A percentile compares a stretch with the other conserved stretches of the same genome.
Conservation (phyloP, 2,329 filamentous ascomycete genomes). For the Mollisia scopiformis region DNA sequence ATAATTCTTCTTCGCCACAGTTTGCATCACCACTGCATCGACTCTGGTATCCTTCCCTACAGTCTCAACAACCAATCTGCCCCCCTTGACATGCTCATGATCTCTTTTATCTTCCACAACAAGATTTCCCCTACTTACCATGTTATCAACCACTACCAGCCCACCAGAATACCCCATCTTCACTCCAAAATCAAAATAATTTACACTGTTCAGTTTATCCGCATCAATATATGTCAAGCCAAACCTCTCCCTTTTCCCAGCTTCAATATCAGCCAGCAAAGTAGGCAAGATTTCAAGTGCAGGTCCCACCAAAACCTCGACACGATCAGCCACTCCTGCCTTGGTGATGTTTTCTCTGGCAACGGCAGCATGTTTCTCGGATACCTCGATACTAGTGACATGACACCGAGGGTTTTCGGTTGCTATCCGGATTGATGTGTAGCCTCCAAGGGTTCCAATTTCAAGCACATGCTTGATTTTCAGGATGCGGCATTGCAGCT, state of each 20-base stretch:
- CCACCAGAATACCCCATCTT: conserved; percentile 51
- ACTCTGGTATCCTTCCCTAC: conserved; percentile 8
- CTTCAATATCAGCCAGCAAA: not conserved
- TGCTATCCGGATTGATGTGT: conserved; percentile 22
- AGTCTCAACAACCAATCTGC: conserved; percentile 1
- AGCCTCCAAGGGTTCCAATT: conserved; percentile 28
- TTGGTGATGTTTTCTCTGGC: conserved; percentile 43
- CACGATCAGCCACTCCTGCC: conserved; percentile 44
- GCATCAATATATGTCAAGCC: conserved; percentile 57
- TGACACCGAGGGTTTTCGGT: conserved; percentile 21
- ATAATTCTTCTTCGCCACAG: not conserved
- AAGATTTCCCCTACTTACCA: conserved; percentile 50
- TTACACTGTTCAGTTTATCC: conserved; percentile 51
- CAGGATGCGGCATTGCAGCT: conserved; percentile 16
- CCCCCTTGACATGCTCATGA: conserved; percentile 29
- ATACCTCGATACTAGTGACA: conserved; percentile 46
- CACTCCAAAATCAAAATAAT: conserved; percentile 42
- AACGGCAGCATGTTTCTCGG: conserved; percentile 43
- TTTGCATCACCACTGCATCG: not conserved
- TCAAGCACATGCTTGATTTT: conserved; percentile 21
- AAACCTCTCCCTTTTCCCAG: conserved; percentile 40
- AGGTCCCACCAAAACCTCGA: conserved; percentile 48
- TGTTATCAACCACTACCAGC: conserved; percentile 56
- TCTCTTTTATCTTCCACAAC: conserved; percentile 36
- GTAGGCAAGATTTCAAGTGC: conserved; percentile 42